Evolutionary conservation across 768 basidiomycete species (phyloP), one percentile per base, ranked within the genome.

Genomic region (Tubosaeta sp.): DNA sequence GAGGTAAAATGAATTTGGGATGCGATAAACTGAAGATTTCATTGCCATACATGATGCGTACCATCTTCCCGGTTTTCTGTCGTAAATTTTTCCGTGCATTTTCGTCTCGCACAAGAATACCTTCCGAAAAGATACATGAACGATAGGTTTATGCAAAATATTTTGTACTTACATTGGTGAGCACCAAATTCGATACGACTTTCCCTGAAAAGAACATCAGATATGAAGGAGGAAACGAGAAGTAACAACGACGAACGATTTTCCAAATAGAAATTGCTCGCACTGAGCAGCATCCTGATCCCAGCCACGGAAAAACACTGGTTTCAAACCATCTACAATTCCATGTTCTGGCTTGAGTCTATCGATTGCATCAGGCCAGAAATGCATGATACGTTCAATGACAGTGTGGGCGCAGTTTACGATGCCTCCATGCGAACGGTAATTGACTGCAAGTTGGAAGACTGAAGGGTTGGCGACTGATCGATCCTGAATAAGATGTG

Each of bases 391-490:
- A 1, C 88, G 64, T n/a, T 81, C 75, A 6, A 89, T 76, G 22
- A 87, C 67, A 0, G 77, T 78, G 46, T 82, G 77, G 0, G 87
- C 87, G 56, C 82, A 86, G 40, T 82, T 73, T n/a, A 89, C 81
- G 38, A 89, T 88, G 2, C 87, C 87, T 0, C 76, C 77, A 58
- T 87, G 84, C 0, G 84, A 87, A 6, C 87, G 78, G 57, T 85
- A 87, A 59, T 89, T 89, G 44, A 76, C 69, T 0, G 76, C 66
- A 1, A 90, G 72, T 54, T 83, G 79, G 59, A 88, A 88, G 0
- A 72, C 69, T 35, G 51, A 54, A 7, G 72, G 76, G 0, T 63
- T 54, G 12, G 52, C 46, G 27, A 66, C 53, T 6, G 56, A 38
- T 0, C 54, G 55, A 40, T 58, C 49, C 5, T 53, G 53, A 31